Percentiles rank a stretch among this genome's conserved stretches.
phyloP scores from a whole-genome alignment of 2,329 filamentous ascomycete species.

The Ascochyta clinopodiicola region DNA sequence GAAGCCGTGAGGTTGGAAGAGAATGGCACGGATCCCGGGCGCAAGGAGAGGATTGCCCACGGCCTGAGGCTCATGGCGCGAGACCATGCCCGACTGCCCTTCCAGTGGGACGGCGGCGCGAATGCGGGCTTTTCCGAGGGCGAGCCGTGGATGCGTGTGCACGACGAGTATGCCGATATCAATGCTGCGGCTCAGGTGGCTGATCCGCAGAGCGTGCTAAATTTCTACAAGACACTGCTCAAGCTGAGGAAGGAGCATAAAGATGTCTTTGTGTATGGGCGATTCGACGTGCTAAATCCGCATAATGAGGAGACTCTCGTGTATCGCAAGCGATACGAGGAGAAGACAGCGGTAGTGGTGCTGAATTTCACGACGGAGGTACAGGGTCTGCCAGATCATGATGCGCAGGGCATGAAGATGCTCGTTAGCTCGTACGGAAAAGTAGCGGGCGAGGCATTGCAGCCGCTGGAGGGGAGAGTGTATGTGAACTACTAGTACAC shows the following conservation, averaged over 20 bases:
- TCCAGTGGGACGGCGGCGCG: conserved; percentile 69
- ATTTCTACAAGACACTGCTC: conserved; percentile 68
- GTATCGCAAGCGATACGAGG: conserved; percentile 46
- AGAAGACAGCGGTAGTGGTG: conserved; percentile 44
- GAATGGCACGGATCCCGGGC: conserved; percentile 40
- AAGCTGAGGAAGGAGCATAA: conserved; percentile 64
- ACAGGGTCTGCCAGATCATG: conserved; percentile 10
- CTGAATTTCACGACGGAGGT: conserved; percentile 47
- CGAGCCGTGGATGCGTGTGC: conserved; percentile 74
- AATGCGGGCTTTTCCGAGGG: conserved; percentile 70
- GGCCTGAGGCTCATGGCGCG: conserved; percentile 66
- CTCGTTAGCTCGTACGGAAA: conserved; percentile 56
- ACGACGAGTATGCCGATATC: conserved; percentile 64
- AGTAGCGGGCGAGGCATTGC: conserved; percentile 27
- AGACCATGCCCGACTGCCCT: conserved; percentile 74
- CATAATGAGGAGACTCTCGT: conserved; percentile 63
- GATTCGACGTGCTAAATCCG: conserved; percentile 63
- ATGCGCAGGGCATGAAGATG: conserved; percentile 28
- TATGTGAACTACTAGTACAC: conserved; percentile 40
- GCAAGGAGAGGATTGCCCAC: conserved; percentile 45
- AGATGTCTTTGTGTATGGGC: conserved; percentile 72
- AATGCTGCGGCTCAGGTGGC: conserved; percentile 66
- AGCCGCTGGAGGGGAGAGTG: conserved; percentile 48
- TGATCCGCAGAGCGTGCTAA: conserved; percentile 61
- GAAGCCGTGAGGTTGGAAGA: conserved; percentile 34